phyloP scores from a whole-genome alignment of 2,329 filamentous ascomycete species.

The Gremmenia infestans region DNA sequence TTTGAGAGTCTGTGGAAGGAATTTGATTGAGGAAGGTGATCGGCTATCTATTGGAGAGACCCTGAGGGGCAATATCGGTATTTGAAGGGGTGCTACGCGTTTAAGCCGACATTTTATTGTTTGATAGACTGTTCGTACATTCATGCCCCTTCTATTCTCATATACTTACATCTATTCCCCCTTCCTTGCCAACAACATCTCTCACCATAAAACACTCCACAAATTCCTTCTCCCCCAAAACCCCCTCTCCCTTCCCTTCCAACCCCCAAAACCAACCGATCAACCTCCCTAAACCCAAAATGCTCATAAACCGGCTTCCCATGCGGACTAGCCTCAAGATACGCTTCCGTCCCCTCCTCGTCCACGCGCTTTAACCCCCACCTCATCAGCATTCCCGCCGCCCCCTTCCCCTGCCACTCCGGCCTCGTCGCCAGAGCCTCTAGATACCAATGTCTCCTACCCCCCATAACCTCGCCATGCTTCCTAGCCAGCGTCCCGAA shows the following conservation, averaged over 20 bases:
- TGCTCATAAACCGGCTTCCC: conserved; percentile 44
- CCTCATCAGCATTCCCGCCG: conserved; percentile 38
- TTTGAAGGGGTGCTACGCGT: too few species aligned
- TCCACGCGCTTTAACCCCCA: conserved; percentile 47
- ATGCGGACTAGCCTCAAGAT: conserved; percentile 46
- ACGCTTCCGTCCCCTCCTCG: conserved; percentile 38
- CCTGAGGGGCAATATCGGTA: too few species aligned
- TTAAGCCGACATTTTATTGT: too few species aligned
- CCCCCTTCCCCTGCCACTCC: conserved; percentile 42
- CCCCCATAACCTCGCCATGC: conserved; percentile 36
- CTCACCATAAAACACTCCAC: conserved; percentile 30
- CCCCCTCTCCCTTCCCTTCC: conserved; percentile 22
- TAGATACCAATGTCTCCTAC: conserved; percentile 44
- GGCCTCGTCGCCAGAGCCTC: conserved; percentile 42
- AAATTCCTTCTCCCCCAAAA: conserved; percentile 19
- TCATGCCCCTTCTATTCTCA: too few species aligned
- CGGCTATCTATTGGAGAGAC: too few species aligned
- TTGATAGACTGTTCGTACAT: too few species aligned
- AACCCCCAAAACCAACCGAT: conserved; percentile 37
- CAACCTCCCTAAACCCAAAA: conserved; percentile 41
- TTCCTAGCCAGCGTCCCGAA: conserved; percentile 35
- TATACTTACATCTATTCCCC: not conserved
- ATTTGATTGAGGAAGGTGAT: too few species aligned
- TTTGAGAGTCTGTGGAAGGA: too few species aligned
- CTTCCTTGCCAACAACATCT: conserved; percentile 2